A percentile compares a stretch with the other conserved stretches of the same genome.
Evolutionary conservation across 179 eudicot genomes (phyloP).

Genomic region (Silene noctiflora): DNA sequence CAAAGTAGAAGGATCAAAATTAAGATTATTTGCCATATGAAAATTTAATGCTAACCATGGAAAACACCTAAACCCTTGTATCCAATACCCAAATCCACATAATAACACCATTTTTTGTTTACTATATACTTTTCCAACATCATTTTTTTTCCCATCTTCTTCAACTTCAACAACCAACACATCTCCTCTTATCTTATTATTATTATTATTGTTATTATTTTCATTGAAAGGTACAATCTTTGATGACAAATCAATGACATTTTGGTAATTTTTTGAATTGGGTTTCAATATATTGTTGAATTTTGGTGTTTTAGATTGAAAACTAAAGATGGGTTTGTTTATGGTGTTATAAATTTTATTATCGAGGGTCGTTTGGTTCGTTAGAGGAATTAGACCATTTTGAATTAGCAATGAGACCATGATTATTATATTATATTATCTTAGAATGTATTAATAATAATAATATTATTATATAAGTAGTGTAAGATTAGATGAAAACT

Average conservation of each 20-base stretch:
- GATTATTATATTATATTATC: neutral
- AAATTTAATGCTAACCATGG: slow-evolving; percentile 90
- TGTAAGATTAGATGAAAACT: neutral
- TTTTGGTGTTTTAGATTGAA: slow-evolving; percentile 29
- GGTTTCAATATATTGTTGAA: slow-evolving; percentile 25
- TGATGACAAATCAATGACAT: slow-evolving; percentile 16
- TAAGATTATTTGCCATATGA: slow-evolving; percentile 75
- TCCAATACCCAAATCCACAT: slow-evolving; percentile 91
- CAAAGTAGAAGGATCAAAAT: slow-evolving; percentile 68
- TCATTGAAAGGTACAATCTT: slow-evolving; percentile 12
- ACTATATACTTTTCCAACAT: neutral
- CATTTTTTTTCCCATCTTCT: neutral
- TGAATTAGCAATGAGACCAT: slow-evolving; percentile 32
- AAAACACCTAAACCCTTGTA: slow-evolving; percentile 89
- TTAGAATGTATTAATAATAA: no score
- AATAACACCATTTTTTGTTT: slow-evolving; percentile 44
- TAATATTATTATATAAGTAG: neutral
- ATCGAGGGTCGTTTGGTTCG: slow-evolving; percentile 19
- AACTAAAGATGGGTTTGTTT: slow-evolving; percentile 26
- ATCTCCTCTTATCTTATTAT: neutral
- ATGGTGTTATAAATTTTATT: no score
- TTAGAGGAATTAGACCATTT: slow-evolving; percentile 1
- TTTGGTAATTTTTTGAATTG: slow-evolving; percentile 17
- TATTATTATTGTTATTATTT: neutral
- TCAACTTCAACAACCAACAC: slow-evolving; percentile 16